Conservation (phyloP, 129 eudicot species). For the Lactuca saligna region DNA sequence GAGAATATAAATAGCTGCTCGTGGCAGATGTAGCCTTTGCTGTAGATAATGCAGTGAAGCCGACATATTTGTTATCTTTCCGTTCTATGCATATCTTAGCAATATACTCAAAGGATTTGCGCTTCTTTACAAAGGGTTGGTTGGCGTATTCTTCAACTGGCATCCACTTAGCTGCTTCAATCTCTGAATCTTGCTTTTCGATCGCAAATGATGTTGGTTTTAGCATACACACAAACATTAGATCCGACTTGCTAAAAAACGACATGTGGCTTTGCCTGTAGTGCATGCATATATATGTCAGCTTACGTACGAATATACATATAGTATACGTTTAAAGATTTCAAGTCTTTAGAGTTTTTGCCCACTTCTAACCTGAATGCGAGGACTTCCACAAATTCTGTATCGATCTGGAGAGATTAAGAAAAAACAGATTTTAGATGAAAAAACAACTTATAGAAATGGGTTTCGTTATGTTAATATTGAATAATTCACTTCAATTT, state of each 20-base stretch:
- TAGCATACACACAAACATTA: conserved; percentile 50
- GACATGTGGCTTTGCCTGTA: conserved; percentile 58
- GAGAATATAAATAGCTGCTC: conserved; percentile 36
- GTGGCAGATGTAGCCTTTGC: conserved; percentile 34
- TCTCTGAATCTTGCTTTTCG: conserved; percentile 39
- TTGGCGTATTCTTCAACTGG: conserved; percentile 48
- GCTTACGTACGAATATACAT: not conserved
- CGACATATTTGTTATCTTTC: conserved; percentile 41
- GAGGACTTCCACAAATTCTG: conserved; percentile 53
- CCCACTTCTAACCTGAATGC: conserved; percentile 45
- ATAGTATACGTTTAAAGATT: not conserved
- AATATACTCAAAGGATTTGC: conserved; percentile 34
- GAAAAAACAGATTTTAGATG: not conserved
- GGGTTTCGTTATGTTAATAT: not conserved
- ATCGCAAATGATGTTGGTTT: conserved; percentile 37
- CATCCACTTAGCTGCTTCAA: conserved; percentile 56
- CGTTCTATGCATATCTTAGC: conserved; percentile 53
- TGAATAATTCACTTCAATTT: not conserved
- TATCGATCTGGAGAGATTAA: conserved; percentile 38
- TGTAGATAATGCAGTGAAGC: conserved; percentile 46
- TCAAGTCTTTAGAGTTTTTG: not conserved
- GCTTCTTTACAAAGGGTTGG: conserved; percentile 41
- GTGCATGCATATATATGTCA: not conserved
- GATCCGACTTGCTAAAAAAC: conserved; percentile 48
- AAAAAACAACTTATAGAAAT: not conserved